phyloP scores from a whole-genome alignment of 2,329 filamentous ascomycete species.

The Furcasterigmium furcatum region DNA sequence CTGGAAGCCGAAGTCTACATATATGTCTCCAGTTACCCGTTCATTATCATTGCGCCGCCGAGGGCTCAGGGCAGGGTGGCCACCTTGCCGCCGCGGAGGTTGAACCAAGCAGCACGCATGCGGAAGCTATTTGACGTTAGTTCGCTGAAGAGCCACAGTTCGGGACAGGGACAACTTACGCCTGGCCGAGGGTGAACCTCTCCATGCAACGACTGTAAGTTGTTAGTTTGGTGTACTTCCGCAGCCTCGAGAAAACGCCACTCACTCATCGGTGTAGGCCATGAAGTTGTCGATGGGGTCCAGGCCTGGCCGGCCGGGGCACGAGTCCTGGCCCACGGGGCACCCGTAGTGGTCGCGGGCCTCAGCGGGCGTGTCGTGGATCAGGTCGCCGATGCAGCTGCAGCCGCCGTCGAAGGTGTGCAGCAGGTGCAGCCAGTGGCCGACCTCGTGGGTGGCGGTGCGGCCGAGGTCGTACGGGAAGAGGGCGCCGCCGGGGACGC shows the following conservation, averaged over 20 bases:
- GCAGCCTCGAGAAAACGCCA: conserved; percentile 17
- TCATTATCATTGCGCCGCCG: too few species aligned
- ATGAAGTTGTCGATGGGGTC: conserved; percentile 37
- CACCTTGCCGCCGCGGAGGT: too few species aligned
- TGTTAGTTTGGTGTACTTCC: too few species aligned
- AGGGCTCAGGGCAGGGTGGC: too few species aligned
- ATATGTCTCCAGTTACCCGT: too few species aligned
- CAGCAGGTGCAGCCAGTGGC: conserved; percentile 47
- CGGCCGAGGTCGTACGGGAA: conserved; percentile 29
- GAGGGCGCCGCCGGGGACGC: conserved; percentile 15
- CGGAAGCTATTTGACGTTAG: too few species aligned
- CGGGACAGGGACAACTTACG: too few species aligned
- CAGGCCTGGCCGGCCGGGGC: conserved; percentile 23
- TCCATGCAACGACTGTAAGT: too few species aligned
- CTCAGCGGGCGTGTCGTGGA: conserved; percentile 37
- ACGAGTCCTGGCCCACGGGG: conserved; percentile 29
- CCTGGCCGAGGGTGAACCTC: too few species aligned
- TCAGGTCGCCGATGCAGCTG: conserved; percentile 29
- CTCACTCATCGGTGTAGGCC: conserved; percentile 38
- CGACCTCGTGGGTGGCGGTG: conserved; percentile 38
- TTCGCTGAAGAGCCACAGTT: too few species aligned
- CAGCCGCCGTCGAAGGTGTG: conserved; percentile 45
- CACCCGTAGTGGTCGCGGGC: conserved; percentile 27
- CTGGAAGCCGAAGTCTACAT: too few species aligned
- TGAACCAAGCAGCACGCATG: too few species aligned